These are phyloP conservation scores for Penicillium tannophilum DNA, from an alignment of 495 filamentous ascomycete species.

Conservation along the genomic window DNA sequence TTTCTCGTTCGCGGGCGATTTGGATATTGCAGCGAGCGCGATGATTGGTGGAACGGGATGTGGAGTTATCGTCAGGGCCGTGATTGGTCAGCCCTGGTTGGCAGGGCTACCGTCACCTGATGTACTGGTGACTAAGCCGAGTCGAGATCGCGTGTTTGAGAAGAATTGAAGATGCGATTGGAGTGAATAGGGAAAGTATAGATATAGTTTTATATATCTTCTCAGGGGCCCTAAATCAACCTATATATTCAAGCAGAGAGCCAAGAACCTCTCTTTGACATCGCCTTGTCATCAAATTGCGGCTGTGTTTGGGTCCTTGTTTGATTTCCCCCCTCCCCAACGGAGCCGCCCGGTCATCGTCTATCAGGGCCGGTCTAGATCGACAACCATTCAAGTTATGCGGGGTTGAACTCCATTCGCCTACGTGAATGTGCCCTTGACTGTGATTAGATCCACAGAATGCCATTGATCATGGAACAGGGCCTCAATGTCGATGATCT, in stretches of 20 bases:
- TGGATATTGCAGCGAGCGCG: slow-evolving; percentile 8
- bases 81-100: slow-evolving; percentile 25
- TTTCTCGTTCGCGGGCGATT: slow-evolving; percentile 3
- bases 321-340: slow-evolving; percentile 7
- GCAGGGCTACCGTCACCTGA: slow-evolving; percentile 31
- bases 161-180: background rate
- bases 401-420: slow-evolving; percentile 6
- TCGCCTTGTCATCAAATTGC: background rate
- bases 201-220: background rate
- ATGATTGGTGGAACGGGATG: slow-evolving; percentile 22
- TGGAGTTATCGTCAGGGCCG: slow-evolving; percentile 1
- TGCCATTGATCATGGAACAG: slow-evolving; percentile 66
- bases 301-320: background rate
- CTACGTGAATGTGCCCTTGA: background rate
- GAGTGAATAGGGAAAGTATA: background rate
- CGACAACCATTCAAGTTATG: slow-evolving; percentile 15
- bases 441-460: slow-evolving; percentile 14
- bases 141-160: slow-evolving; percentile 5
- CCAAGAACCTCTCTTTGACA: background rate
- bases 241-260: background rate
- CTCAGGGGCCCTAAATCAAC: background rate
- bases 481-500: slow-evolving; percentile 72
- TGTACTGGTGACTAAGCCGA: slow-evolving; percentile 9
- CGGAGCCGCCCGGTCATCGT: slow-evolving; percentile 10
- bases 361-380: slow-evolving; percentile 9